phyloP scores from a whole-genome alignment of 176 grass and related monocot species.

The Aegilops speltoides region DNA sequence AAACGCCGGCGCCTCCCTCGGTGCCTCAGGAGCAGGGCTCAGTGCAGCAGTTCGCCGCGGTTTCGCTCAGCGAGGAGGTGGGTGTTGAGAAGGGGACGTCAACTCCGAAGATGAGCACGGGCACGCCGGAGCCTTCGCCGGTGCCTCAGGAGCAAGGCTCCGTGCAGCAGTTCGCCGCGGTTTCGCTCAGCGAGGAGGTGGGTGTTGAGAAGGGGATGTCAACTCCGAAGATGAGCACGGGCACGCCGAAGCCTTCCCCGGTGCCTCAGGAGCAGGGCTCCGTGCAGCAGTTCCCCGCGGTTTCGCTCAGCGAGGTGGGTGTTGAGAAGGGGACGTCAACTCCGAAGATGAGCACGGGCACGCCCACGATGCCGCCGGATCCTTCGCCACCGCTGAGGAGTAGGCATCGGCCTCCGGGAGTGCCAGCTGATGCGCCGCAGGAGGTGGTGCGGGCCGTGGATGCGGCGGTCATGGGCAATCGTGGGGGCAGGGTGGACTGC shows the following conservation, averaged over 20 bases:
- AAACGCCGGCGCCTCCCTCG: background rate
- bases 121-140: conserved; percentile 5
- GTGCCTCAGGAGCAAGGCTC: conserved; percentile 5
- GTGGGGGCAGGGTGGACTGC: conserved; percentile 37
- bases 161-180: conserved; percentile 14
- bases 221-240: conserved; percentile 26
- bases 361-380: background rate
- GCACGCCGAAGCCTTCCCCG: conserved; percentile 8
- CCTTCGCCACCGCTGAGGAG: conserved; percentile 40
- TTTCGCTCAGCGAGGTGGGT: conserved; percentile 20
- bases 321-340: conserved; percentile 1
- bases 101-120: conserved; percentile 26
- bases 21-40: conserved; percentile 1
- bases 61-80: conserved; percentile 24
- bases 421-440: conserved; percentile 47
- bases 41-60: conserved; percentile 15
- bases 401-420: conserved; percentile 27
- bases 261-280: conserved; percentile 6
- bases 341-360: conserved; percentile 26
- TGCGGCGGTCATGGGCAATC: conserved; percentile 61
- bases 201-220: background rate
- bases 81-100: background rate
- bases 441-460: conserved; percentile 74
- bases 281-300: conserved; percentile 14
- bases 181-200: conserved; percentile 24